These are phyloP conservation scores for Sungouiozyma ichnusensis DNA, from an alignment of 805 yeast species.

Conservation along the genomic window DNA sequence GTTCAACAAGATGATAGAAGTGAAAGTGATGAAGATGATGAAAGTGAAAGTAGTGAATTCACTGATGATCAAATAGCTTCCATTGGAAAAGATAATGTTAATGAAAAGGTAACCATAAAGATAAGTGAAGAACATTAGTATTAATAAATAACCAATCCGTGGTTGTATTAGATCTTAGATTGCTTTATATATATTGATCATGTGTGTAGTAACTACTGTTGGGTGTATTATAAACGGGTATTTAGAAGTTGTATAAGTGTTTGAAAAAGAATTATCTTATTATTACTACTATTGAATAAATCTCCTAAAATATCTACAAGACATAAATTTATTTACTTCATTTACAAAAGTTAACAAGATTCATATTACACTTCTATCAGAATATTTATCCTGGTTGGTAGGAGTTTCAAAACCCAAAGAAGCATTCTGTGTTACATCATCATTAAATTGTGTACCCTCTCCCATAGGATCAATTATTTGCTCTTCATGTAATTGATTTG, in stretches of 20 bases:
- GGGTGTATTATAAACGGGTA: neutral
- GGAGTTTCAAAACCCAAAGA: too few relatives aligned
- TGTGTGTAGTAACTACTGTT: neutral
- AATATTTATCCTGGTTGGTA: too few relatives aligned
- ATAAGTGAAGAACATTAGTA: neutral
- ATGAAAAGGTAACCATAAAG: neutral
- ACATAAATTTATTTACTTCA: neutral
- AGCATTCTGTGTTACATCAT: too few relatives aligned
- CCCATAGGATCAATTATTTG: too few relatives aligned
- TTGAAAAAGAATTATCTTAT: neutral
- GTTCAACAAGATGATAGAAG: constrained; percentile 73
- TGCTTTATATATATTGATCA: neutral
- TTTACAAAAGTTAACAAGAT: neutral
- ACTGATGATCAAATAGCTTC: constrained; percentile 36
- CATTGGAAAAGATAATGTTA: constrained; percentile 28
- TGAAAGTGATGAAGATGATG: constrained; percentile 44
- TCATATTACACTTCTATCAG: too few relatives aligned
- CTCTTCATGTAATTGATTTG: too few relatives aligned
- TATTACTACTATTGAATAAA: neutral
- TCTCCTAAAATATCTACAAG: neutral
- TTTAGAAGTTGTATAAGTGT: neutral
- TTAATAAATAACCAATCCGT: neutral
- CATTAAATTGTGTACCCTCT: too few relatives aligned
- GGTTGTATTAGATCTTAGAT: neutral
- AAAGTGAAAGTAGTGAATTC: constrained; percentile 21